Conservation (phyloP, 106 monocot genomes). For the Ottelia alismoides region DNA sequence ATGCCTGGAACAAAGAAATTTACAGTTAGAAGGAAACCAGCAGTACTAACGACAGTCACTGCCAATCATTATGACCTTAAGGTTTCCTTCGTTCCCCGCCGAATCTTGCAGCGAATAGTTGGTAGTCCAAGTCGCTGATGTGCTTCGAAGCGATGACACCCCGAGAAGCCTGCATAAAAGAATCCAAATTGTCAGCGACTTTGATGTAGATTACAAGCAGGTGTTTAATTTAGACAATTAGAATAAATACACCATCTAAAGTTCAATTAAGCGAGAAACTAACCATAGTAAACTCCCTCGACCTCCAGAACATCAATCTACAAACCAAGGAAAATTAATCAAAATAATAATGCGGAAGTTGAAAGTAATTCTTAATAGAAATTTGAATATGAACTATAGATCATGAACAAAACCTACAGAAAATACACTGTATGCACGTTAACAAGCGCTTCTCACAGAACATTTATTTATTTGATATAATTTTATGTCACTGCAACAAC, state of each 20-base stretch:
- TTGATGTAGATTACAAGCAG: neutral
- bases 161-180: constrained; percentile 62
- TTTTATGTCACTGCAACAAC: no score
- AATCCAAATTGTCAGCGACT: neutral
- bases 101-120: constrained; percentile 89
- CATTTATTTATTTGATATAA: no score
- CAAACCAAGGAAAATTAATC: constrained; percentile 3
- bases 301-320: constrained; percentile 98
- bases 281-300: constrained; percentile 91
- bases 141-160: constrained; percentile 94
- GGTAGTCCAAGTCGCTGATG: constrained; percentile 92
- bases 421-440: no score
- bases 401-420: no score
- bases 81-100: constrained; percentile 88
- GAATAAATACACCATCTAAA: no score
- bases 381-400: no score
- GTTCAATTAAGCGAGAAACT: constrained; percentile 10
- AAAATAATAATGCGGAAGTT: no score
- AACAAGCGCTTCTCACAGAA: no score
- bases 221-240: no score
- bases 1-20: constrained; percentile 12
- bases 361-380: no score
- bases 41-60: neutral
- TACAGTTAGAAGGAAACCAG: neutral
- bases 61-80: constrained; percentile 31